These are phyloP conservation scores for Aethionema arabicum DNA, from an alignment of 345 rosid genomes.

Conservation along the genomic window DNA sequence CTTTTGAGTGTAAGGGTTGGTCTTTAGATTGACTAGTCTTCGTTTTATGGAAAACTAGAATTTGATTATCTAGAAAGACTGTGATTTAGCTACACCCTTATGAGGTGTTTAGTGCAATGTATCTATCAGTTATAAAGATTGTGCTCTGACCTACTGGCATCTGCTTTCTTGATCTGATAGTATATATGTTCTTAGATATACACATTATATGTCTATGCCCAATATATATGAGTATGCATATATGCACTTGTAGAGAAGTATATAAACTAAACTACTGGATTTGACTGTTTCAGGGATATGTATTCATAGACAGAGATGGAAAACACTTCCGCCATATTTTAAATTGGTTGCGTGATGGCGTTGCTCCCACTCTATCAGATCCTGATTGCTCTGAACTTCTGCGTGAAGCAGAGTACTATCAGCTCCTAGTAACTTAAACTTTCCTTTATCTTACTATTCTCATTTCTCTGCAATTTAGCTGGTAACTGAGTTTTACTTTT, in stretches of 20 bases:
- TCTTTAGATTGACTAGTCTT: conserved; percentile 1
- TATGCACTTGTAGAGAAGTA: conserved; percentile 3
- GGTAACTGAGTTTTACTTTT: conserved; percentile 2
- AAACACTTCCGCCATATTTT: conserved; percentile 79
- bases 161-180: neutral
- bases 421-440: conserved; percentile 61
- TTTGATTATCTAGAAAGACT: neutral
- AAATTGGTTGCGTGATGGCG: conserved; percentile 95
- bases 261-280: conserved; percentile 9
- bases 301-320: conserved; percentile 91
- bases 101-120: conserved; percentile 5
- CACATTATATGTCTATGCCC: neutral
- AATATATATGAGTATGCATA: conserved; percentile 3
- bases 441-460: conserved; percentile 16
- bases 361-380: conserved; percentile 62
- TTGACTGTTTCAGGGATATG: conserved; percentile 59
- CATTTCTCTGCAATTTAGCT: neutral
- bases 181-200: no score
- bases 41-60: neutral
- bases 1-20: neutral
- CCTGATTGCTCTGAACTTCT: conserved; percentile 61
- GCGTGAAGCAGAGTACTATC: conserved; percentile 87
- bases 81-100: neutral
- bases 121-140: neutral
- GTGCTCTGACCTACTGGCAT: neutral